Base-by-base conservation (phyloP, 192 early-diverging fungal species). In the Podila epigama region DNA sequence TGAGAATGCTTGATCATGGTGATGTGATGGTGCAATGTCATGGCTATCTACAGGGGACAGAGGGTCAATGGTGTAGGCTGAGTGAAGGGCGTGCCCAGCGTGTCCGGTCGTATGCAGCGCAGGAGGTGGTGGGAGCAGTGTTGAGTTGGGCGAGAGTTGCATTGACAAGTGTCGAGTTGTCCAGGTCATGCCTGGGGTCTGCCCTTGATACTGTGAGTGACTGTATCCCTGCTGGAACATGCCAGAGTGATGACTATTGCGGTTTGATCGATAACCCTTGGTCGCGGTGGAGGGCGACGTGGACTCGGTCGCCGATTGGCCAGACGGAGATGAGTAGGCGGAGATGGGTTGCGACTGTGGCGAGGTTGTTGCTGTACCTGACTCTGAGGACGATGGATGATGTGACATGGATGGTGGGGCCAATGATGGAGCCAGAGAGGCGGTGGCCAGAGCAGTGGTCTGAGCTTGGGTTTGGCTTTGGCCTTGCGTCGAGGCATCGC, bases 121-220 rank as follows among this genome's bases (percentile, higher is more conserved):
- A 20, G 65, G 73, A 2, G 73, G 66, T 22, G 73, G 73, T 2
- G 73, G 73, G 22, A 77, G 37, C 18, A 77, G 27, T 1, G 55
- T 64, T 32, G 60, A 11, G 29, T 62, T 68, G 31, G 73, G 73
- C 3, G 73, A 54, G 15, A 77, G 66, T 55, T 77, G 73, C 25
- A 77, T 77, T 20, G 73, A 77, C 15, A 77, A 66, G 20, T 77
- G 73, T 42, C 73, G 60, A n/a, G n/a, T n/a, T 11, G 73, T 68
- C 12, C 68, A 52, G 0, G 73, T 77, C 13, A 66, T 60, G 20
- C 73, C 73, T 22, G 73, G 73, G 3, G 68, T 42, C 8, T 68
- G 66, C 6, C 73, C 66, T 1, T 77, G 72, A 27, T 62, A 77
- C 32, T 68, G 73, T 22, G 73, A 18, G 44, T 48, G 44, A 22